Base-by-base conservation (phyloP, 805 yeast genomes). In the Saccharomycopsis sp. region DNA sequence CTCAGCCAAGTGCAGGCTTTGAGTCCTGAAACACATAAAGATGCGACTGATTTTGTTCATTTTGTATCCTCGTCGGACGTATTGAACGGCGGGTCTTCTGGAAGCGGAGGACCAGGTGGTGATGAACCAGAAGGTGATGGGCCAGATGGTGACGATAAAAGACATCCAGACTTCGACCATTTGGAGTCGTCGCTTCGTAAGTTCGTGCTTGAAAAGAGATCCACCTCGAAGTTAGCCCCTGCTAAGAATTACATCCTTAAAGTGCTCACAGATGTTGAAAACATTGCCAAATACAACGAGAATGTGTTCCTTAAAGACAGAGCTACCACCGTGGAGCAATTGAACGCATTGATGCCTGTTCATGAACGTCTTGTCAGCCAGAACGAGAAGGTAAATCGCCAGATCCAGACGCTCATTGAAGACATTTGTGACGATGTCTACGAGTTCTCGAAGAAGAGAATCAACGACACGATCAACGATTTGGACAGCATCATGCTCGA, bases 1-100 rank as follows among this genome's bases (percentile, higher is more conserved):
- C 73, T 93, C 70, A 89, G 87, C 58, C 99, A 94, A 70, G 90
- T 94, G 7, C 84, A 87, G 64, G 82, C 76, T 19, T 73, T 96
- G 57, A 87, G 97, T 0, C 99, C 98, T 1, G 96, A 89, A 64
- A 89, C 97, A 0, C 85, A 86, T 68, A 91, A 93, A 68, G 89
- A 87, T 64, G 82, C 97, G 0, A 73, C 78, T n/a, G 96, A 92
- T 50, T 91, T 94, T 73, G 96, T 94, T 5, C 99, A 96, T 70
- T 94, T 94, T 72, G 89, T 94, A 3, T 84, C 93, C 25, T 83
- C 93, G 0, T 74, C 78, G 20, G 78, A 80, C 1, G 77, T 79
- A 5, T 71, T 78, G 20, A 75, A 68, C 20, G 73, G 68, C 2
- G 73, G 66, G 17, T 73, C 62, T 52, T 75, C 68, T 54, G 76